A percentile compares a stretch with the other conserved stretches of the same genome.
These are phyloP conservation scores for Yamagishiella unicocca DNA, from an alignment of 139 green algal genomes.

Conservation along the genomic window DNA sequence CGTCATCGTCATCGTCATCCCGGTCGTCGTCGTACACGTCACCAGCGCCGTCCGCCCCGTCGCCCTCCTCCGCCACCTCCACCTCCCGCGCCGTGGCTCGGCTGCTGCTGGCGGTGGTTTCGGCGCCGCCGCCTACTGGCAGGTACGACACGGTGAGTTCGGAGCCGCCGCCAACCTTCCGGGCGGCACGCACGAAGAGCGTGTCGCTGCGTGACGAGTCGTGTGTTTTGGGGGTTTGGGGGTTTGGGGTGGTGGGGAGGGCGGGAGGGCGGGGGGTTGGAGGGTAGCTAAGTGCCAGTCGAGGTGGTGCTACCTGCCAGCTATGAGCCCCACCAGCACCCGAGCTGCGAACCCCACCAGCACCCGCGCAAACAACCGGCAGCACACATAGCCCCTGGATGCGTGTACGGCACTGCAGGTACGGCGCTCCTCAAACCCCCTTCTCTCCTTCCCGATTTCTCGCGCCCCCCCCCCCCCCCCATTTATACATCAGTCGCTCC, in stretches of 20 bases:
- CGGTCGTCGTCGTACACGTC: not conserved
- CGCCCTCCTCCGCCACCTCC: not conserved
- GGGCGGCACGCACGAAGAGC: conserved; percentile 16
- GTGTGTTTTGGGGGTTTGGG: too few relatives aligned
- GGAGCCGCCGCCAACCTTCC: conserved; percentile 24
- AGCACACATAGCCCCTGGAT: too few relatives aligned
- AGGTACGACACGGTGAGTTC: conserved; percentile 44
- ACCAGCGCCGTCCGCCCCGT: not conserved
- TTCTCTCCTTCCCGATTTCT: not conserved
- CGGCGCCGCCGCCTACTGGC: conserved; percentile 21
- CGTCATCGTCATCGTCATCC: not conserved
- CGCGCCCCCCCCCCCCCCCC: not conserved
- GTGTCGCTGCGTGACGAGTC: not conserved
- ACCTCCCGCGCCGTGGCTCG: not conserved
- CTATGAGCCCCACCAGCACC: too few relatives aligned
- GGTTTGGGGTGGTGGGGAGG: not conserved
- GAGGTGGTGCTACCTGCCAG: too few relatives aligned
- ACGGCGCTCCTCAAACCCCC: too few relatives aligned
- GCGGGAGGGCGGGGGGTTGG: too few relatives aligned
- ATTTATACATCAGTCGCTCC: not conserved
- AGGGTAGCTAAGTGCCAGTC: too few relatives aligned
- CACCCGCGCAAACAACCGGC: too few relatives aligned
- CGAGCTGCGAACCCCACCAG: too few relatives aligned
- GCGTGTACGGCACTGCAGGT: too few relatives aligned
- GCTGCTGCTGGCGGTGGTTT: too few relatives aligned